Evolutionary conservation across 2,329 filamentous ascomycete species (phyloP).

Genomic region (Colletotrichum sp.): DNA sequence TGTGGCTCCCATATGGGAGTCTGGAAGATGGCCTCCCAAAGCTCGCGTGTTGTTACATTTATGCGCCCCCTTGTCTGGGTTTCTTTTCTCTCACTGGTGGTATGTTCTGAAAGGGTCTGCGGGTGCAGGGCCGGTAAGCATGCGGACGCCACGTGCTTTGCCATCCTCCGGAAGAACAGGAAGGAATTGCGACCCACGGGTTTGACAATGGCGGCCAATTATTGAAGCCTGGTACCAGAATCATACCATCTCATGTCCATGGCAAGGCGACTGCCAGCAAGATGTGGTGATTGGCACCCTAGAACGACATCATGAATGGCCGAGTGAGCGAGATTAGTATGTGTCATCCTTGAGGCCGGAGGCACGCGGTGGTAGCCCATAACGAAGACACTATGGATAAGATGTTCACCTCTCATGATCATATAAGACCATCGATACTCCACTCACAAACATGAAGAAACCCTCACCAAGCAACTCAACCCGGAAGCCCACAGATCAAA

Average conservation of each 20-base stretch:
- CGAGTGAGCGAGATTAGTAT: background rate
- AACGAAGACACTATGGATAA: background rate
- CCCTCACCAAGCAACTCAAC: background rate
- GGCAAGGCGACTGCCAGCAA: constrained; percentile 3
- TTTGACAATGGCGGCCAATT: constrained; percentile 29
- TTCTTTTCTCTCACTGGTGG: background rate
- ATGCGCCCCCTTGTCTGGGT: background rate
- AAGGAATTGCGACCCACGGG: background rate
- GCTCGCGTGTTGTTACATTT: constrained; percentile 5
- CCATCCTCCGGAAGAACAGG: background rate
- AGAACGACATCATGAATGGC: background rate
- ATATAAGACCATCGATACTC: constrained; percentile 5
- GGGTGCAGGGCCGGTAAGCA: background rate
- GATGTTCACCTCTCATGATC: background rate
- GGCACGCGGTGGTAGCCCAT: background rate
- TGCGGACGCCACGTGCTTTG: constrained; percentile 17
- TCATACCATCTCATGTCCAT: background rate
- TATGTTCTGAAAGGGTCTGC: background rate
- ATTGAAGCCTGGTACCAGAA: constrained; percentile 19
- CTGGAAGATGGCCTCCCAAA: background rate
- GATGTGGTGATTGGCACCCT: constrained; percentile 1
- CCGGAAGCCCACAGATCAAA: background rate
- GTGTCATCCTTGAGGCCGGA: background rate
- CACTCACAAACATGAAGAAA: background rate
- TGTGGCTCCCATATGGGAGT: constrained; percentile 1